Evolutionary conservation across 2,329 filamentous ascomycete genomes (phyloP).

Genomic region (Aspergillus caelatus): DNA sequence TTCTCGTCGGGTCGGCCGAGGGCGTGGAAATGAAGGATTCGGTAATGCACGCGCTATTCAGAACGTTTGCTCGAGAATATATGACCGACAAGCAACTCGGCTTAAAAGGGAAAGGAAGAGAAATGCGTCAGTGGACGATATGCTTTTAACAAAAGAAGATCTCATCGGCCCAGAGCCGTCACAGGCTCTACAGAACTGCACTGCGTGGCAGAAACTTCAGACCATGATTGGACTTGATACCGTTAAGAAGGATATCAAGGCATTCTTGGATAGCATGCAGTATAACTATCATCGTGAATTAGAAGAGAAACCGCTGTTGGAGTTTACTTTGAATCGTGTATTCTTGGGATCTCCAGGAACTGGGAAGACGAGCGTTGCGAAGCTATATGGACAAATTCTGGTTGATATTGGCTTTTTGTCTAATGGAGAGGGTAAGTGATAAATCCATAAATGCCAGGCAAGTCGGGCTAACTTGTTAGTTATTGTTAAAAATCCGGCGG

Average conservation of each 20-base stretch:
- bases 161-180: conserved; percentile 71
- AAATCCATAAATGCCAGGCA: background rate
- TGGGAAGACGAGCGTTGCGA: conserved; percentile 75
- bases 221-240: conserved; percentile 60
- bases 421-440: conserved; percentile 63
- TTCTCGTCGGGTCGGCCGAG: conserved; percentile 61
- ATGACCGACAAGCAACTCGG: conserved; percentile 61
- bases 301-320: conserved; percentile 59
- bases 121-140: conserved; percentile 55
- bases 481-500: conserved; percentile 70
- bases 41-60: conserved; percentile 73
- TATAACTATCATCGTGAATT: conserved; percentile 70
- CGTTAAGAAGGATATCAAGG: conserved; percentile 65
- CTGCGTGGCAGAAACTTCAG: conserved; percentile 62
- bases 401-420: conserved; percentile 68
- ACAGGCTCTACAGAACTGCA: conserved; percentile 52
- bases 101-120: conserved; percentile 52
- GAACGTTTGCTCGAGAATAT: conserved; percentile 60
- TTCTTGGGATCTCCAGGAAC: conserved; percentile 75
- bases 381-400: conserved; percentile 70
- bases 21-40: conserved; percentile 68
- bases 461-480: conserved; percentile 49
- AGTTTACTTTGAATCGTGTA: conserved; percentile 67
- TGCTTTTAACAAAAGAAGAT: conserved; percentile 66
- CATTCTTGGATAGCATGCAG: conserved; percentile 63